A percentile compares a stretch with the other conserved stretches of the same genome.
These are phyloP conservation scores for Pezicula rhizophila DNA, from an alignment of 2,329 filamentous ascomycete species.

Conservation along the genomic window DNA sequence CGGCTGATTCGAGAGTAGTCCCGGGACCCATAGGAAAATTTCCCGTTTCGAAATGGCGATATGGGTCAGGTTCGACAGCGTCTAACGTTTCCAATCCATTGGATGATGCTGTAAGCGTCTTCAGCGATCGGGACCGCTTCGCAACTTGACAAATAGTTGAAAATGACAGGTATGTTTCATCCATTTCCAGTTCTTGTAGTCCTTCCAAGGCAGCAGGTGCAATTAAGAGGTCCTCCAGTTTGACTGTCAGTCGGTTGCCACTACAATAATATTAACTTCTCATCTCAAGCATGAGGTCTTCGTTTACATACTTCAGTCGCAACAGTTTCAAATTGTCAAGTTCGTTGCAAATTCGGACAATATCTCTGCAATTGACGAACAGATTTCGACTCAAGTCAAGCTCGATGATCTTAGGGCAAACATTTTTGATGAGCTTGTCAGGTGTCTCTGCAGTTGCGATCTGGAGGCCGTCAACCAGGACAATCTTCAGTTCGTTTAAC, in stretches of 20 bases:
- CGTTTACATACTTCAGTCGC: conserved; percentile 59
- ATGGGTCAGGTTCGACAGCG: too few relatives aligned
- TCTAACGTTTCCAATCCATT: conserved; percentile 44
- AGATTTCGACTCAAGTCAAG: conserved; percentile 83
- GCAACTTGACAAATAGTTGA: conserved; percentile 52
- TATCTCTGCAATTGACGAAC: conserved; percentile 59
- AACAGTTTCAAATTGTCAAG: conserved; percentile 61
- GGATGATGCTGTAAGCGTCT: conserved; percentile 44
- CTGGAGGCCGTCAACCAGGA: conserved; percentile 73
- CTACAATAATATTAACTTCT: conserved; percentile 34
- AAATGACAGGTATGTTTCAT: conserved; percentile 63
- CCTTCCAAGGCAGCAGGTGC: conserved; percentile 38
- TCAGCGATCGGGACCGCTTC: conserved; percentile 46
- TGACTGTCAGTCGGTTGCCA: conserved; percentile 62
- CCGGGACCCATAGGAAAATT: neutral
- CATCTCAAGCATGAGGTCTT: neutral
- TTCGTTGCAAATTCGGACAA: conserved; percentile 65
- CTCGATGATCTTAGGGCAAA: conserved; percentile 65
- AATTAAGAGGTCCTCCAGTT: conserved; percentile 36
- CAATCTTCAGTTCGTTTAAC: conserved; percentile 70
- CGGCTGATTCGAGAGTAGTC: conserved; percentile 27
- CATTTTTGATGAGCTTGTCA: conserved; percentile 38
- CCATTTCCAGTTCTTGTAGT: conserved; percentile 57
- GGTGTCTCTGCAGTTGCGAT: conserved; percentile 40
- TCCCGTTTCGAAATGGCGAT: too few relatives aligned